Conservation (phyloP, 441 rosid genomes). For the Geranium incanum region DNA sequence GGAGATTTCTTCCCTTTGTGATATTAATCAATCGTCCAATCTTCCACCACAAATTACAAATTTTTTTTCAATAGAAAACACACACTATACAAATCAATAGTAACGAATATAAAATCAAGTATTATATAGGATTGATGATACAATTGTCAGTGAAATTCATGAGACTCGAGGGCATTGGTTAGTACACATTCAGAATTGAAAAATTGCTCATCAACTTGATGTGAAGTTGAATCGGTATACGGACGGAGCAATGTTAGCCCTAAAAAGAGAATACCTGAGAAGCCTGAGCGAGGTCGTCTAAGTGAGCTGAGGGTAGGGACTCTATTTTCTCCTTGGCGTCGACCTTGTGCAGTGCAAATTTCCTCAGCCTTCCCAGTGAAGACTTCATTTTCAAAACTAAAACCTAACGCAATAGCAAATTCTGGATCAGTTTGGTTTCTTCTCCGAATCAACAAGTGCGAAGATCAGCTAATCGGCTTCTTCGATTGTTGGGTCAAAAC, state of each 20-base stretch:
- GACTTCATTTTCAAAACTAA: constrained; percentile 54
- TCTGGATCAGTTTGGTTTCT: constrained; percentile 9
- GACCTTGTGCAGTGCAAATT: constrained; percentile 60
- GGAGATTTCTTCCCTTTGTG: not conserved
- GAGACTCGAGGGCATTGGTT: not conserved
- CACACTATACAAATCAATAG: not conserved
- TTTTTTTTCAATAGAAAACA: not conserved
- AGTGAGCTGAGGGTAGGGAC: constrained; percentile 37
- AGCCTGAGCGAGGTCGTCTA: constrained; percentile 81
- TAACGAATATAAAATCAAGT: not conserved
- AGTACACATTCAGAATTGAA: not conserved
- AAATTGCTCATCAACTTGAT: not conserved
- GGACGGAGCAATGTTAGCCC: not conserved
- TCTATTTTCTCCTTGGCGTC: constrained; percentile 68
- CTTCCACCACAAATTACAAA: not conserved
- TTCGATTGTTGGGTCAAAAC: constrained; percentile 32
- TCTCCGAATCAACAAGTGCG: constrained; percentile 2
- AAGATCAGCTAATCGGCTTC: constrained; percentile 26
- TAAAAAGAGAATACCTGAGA: constrained; percentile 46
- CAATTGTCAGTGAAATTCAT: not conserved
- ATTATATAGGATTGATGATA: not conserved
- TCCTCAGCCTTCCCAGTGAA: constrained; percentile 54
- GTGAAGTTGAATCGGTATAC: not conserved
- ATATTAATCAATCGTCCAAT: not conserved
- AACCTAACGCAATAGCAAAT: constrained; percentile 30